Evolutionary conservation across 495 filamentous ascomycete species (phyloP).

Genomic region (Aspergillus sparsus): DNA sequence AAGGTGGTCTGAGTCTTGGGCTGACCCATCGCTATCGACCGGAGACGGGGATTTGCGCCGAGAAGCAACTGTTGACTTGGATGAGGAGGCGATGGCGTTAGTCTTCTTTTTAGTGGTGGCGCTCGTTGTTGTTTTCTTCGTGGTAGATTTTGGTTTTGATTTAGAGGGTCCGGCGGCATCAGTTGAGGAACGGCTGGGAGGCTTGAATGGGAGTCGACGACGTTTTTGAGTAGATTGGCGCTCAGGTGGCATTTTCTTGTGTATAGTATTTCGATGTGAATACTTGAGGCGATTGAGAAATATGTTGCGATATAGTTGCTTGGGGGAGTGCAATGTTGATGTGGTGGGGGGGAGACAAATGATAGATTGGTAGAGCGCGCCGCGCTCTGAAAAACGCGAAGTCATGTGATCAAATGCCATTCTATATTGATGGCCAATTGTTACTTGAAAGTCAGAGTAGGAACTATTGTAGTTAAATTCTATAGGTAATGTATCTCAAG

Average conservation of each 20-base stretch:
- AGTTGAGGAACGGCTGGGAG: conserved; percentile 44
- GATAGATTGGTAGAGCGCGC: background rate
- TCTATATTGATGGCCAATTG: background rate
- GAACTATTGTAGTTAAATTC: no score
- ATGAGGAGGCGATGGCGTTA: conserved; percentile 17
- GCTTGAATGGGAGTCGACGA: conserved; percentile 51
- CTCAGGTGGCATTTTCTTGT: conserved; percentile 37
- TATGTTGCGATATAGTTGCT: no score
- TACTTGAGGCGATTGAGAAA: background rate
- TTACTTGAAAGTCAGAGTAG: no score
- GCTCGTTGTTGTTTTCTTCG: conserved; percentile 16
- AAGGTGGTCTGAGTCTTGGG: background rate
- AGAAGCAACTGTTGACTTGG: conserved; percentile 1
- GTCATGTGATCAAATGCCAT: conserved; percentile 35
- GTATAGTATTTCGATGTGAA: background rate
- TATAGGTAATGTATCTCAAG: no score
- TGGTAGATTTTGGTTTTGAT: conserved; percentile 19
- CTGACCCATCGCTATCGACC: background rate
- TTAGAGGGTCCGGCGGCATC: conserved; percentile 22
- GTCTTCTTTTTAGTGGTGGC: conserved; percentile 17
- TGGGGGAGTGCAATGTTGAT: no score
- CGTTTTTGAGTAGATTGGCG: conserved; percentile 42
- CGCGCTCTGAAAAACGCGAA: conserved; percentile 31
- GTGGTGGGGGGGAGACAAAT: no score
- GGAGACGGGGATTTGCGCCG: conserved; percentile 2